These are phyloP conservation scores for Diatrype stigma DNA, from an alignment of 2,329 filamentous ascomycete species.

Conservation along the genomic window DNA sequence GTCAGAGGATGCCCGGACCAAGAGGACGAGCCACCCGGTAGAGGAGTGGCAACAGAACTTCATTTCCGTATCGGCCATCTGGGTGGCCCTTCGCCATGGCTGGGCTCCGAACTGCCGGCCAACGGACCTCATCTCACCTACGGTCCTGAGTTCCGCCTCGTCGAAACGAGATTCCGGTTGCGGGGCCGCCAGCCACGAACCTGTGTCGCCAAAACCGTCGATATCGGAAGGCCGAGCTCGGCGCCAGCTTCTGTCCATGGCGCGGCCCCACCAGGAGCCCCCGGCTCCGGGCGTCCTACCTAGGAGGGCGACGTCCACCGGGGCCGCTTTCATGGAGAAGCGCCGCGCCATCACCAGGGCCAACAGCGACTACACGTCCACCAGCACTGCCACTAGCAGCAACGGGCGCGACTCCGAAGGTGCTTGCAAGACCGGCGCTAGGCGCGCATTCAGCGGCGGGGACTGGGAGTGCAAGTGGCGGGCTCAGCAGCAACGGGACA, in stretches of 20 bases:
- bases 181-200: neutral
- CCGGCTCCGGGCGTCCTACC: constrained; percentile 21
- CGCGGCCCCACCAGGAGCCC: constrained; percentile 11
- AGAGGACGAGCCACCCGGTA: constrained; percentile 33
- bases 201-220: constrained; percentile 3
- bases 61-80: constrained; percentile 49
- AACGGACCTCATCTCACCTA: constrained; percentile 17
- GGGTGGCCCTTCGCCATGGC: constrained; percentile 45
- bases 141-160: constrained; percentile 6
- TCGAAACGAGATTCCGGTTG: constrained; percentile 12
- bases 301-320: constrained; percentile 41
- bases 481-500: constrained; percentile 12
- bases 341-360: constrained; percentile 21
- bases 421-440: constrained; percentile 1
- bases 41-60: constrained; percentile 42
- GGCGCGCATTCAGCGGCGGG: constrained; percentile 26
- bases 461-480: constrained; percentile 20
- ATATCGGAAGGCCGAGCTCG: constrained; percentile 7
- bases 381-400: constrained; percentile 5
- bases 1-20: constrained; percentile 10
- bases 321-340: constrained; percentile 42
- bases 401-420: neutral
- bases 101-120: constrained; percentile 35
- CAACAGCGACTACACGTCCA: constrained; percentile 3
- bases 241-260: constrained; percentile 10